Evolutionary conservation across 2,329 filamentous ascomycete species (phyloP).

Genomic region (Curvularia sp.): DNA sequence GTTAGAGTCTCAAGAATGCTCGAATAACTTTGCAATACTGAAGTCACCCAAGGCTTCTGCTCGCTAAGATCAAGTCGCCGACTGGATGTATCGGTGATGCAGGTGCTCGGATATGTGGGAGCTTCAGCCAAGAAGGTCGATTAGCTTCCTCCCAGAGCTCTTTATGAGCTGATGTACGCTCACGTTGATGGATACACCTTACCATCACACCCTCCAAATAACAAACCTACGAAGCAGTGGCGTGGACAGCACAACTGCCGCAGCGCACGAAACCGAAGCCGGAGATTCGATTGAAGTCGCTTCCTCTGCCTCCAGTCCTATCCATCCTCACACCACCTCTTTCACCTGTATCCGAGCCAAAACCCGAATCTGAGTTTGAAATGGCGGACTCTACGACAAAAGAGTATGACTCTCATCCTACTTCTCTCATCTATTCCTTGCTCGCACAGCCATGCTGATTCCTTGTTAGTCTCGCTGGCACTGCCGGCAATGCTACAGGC

Average conservation of each 20-base stretch:
- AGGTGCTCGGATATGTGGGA: conserved; percentile 8
- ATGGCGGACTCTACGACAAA: conserved; percentile 20
- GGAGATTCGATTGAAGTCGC: conserved; percentile 5
- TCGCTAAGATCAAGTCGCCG: conserved; percentile 14
- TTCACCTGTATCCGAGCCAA: conserved; percentile 6
- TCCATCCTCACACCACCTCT: conserved; percentile 4
- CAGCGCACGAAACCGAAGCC: conserved; percentile 20
- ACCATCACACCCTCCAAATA: background rate
- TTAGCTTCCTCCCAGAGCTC: background rate
- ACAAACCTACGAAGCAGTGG: conserved; percentile 17
- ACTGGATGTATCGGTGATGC: conserved; percentile 21
- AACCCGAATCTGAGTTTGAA: conserved; percentile 3
- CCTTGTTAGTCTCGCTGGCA: conserved; percentile 9
- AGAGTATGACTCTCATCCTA: conserved; percentile 6
- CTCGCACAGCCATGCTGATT: conserved; percentile 2
- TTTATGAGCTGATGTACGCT: conserved; percentile 12
- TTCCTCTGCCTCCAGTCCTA: conserved; percentile 8
- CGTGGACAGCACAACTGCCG: conserved; percentile 15
- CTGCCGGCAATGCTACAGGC: conserved; percentile 16
- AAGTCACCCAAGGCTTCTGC: background rate
- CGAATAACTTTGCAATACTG: conserved; percentile 10
- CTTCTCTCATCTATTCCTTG: background rate
- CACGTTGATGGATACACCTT: background rate
- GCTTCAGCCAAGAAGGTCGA: conserved; percentile 1
- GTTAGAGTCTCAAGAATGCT: conserved; percentile 12